A percentile compares a stretch with the other conserved stretches of the same genome.
These are phyloP conservation scores for Viridothelium virens DNA, from an alignment of 495 filamentous ascomycete genomes.

Conservation along the genomic window DNA sequence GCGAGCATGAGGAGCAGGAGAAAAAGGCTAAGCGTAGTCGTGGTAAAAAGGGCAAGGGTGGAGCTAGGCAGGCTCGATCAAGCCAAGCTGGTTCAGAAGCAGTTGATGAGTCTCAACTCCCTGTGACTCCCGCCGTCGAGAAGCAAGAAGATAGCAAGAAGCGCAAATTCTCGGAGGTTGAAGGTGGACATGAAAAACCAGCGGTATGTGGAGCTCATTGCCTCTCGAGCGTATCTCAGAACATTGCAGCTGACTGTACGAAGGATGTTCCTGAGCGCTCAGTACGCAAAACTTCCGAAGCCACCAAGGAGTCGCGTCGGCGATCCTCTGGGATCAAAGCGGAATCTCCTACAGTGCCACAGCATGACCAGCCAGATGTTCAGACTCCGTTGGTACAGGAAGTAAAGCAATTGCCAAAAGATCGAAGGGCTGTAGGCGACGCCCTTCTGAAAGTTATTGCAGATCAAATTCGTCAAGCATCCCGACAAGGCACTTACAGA, in stretches of 20 bases:
- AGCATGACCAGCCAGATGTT: not conserved
- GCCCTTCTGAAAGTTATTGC: conserved; percentile 49
- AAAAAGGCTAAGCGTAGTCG: conserved; percentile 29
- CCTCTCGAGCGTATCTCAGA: too few species aligned
- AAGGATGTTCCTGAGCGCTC: conserved; percentile 1
- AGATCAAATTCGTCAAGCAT: conserved; percentile 44
- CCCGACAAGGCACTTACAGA: conserved; percentile 44
- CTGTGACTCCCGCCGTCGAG: not conserved
- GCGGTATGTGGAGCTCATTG: conserved; percentile 15
- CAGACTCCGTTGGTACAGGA: conserved; percentile 18
- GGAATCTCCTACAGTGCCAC: conserved; percentile 6
- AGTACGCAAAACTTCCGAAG: not conserved
- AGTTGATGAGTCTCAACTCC: not conserved
- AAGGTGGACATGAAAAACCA: conserved; percentile 37
- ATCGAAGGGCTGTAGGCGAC: conserved; percentile 45
- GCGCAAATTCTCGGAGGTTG: conserved; percentile 28
- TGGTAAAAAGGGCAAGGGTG: conserved; percentile 42
- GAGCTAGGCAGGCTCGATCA: conserved; percentile 39
- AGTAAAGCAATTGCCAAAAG: conserved; percentile 30
- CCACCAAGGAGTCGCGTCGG: conserved; percentile 3
- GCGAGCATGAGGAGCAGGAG: conserved; percentile 23
- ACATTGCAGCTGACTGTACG: not conserved
- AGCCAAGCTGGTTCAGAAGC: conserved; percentile 37
- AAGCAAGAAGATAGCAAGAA: not conserved
- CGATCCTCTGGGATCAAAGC: not conserved